Base-by-base conservation (phyloP, 345 rosid genomes). In the Sisymbrium irio region DNA sequence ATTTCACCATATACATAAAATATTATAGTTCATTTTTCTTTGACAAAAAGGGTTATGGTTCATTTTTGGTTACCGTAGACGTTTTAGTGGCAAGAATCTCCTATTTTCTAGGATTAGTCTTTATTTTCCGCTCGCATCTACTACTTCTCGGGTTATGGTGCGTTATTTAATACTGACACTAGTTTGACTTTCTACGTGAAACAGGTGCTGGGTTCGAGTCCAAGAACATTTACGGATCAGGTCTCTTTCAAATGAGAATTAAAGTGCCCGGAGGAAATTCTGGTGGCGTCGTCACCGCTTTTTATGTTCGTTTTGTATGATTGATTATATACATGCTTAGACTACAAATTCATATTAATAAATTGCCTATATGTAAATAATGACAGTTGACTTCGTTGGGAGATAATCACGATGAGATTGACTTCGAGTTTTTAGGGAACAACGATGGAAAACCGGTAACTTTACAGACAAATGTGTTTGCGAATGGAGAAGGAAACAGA, bases 341-440 rank as follows among this genome's bases (percentile, higher is more conserved):
- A 37, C 45, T 47, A 39, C 19, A 2, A 58, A 14, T 28, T 28
- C 17, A 40, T 28, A 14, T 44, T 9, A 18, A 70, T 55, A 41
- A 30, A 13, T 45, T 50, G 14, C 67, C 10, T 19, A 7, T 41
- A 15, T n/a, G 27, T 73, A 18, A 20, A 22, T 45, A 28, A 65
- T 37, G 13, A 65, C 64, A 72, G 73, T 72, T 77, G 45, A 83
- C 70, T 46, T 90, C 98, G 1, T 46, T 65, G 5, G 83, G 81
- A 14, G 45, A 65, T 13, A 44, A 54, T 61, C 95, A 80, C 12
- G 93, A 88, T 40, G 97, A 92, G 80, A 39, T 88, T 20, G 98
- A 90, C 77, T 85, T 90, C 12, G 93, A 92, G 78, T 92, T 92
- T 58, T 62, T 87, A 30, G 98, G 98, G 5, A 87, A 86, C 63